phyloP scores from a whole-genome alignment of 2,329 filamentous ascomycete genomes.

The Alternaria sp. region DNA sequence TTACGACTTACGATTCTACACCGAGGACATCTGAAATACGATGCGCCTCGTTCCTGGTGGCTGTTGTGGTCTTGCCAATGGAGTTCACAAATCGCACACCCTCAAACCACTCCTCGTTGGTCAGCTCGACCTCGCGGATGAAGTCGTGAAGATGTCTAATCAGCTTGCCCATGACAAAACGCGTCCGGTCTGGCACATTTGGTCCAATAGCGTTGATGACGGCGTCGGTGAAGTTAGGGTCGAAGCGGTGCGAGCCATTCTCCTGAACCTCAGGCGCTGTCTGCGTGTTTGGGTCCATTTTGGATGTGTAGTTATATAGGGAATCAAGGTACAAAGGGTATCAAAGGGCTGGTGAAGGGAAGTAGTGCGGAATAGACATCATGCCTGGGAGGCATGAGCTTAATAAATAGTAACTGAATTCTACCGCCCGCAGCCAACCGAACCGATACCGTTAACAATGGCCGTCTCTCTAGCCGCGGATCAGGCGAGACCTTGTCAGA shows the following conservation, averaged over 20 bases:
- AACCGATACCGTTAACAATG: conserved; percentile 26
- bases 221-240: conserved; percentile 77
- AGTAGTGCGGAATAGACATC: background rate
- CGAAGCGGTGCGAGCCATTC: conserved; percentile 59
- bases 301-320: conserved; percentile 2
- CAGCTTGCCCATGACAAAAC: conserved; percentile 67
- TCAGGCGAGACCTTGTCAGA: conserved; percentile 22
- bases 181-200: conserved; percentile 68
- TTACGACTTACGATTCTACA: conserved; percentile 67
- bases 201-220: conserved; percentile 77
- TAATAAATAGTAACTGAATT: conserved; percentile 24
- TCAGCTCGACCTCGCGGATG: conserved; percentile 77
- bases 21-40: conserved; percentile 76
- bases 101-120: conserved; percentile 76
- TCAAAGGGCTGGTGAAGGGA: background rate
- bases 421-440: conserved; percentile 19
- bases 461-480: conserved; percentile 30
- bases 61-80: conserved; percentile 71
- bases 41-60: conserved; percentile 76
- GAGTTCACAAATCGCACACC: conserved; percentile 78
- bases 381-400: conserved; percentile 12
- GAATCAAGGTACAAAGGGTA: background rate
- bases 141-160: conserved; percentile 81
- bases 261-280: conserved; percentile 32
- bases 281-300: conserved; percentile 24